Base-by-base conservation (phyloP, 345 rosid species). In the Hibiscus tridactylites region DNA sequence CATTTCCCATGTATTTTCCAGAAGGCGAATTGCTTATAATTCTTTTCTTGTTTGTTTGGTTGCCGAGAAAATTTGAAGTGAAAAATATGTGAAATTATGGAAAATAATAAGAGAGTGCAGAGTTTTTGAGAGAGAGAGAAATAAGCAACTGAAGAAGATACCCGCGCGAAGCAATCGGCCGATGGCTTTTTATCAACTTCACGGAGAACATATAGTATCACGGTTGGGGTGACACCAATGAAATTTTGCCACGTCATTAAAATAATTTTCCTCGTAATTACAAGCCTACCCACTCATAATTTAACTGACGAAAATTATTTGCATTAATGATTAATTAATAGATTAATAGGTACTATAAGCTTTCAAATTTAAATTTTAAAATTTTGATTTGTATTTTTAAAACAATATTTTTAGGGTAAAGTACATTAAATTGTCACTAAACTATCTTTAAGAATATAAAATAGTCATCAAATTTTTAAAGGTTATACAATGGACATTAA, bases 161-260 rank as follows among this genome's bases (percentile, higher is more conserved):
- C 44, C 44, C 44, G 84, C 81, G 85, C 75, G 37, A 52, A 81
- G 85, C 76, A 29, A 52, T 75, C 76, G 86, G 70, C 88, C 86
- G 83, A 75, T 75, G 1, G 79, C 76, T 80, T 85, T 88, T 85
- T 53, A 17, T 9, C 16, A 33, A 37, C 16, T 61, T 15, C 4
- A 47, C 52, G 52, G 16, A 47, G 44, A 39, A 39, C 44, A 39
- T 8, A 39, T 39, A 39, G 8, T 33, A 33, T 39, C 7, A 6
- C 44, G 9, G 44, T 39, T 39, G 44, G 44, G 44, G 44, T 39
- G 44, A 39, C 44, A 6, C 44, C 44, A 39, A 39, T 39, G 4
- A 39, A 1, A 39, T 7, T 39, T 8, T 9, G 44, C 9, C 44
- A 39, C 44, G 44, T 39, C 44, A 39, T 42, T 31, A 1, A 11